Base-by-base conservation (phyloP, 176 grass and related monocot species). In the Bonia amplexicaulis region DNA sequence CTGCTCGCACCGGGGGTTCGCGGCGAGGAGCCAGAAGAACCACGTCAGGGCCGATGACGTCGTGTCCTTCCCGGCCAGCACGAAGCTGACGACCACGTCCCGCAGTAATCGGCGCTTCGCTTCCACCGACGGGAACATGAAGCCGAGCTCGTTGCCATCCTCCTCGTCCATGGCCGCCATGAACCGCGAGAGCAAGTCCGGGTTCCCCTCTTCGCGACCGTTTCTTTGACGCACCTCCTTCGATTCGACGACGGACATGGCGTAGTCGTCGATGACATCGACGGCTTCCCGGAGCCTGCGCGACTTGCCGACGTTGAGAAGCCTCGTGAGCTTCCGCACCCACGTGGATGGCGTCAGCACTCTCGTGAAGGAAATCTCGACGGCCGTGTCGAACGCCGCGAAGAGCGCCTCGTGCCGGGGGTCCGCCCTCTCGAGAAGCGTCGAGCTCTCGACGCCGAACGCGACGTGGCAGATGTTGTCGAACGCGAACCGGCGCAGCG, bases 11-110 rank as follows among this genome's bases (percentile, higher is more conserved):
- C 69, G 74, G 69, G 80, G 70, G 88, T 89, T 78, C 66, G 15
- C 88, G 52, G 74, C 74, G 53, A 92, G 76, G 20, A 92, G 88
- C 94, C 94, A 97, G 88, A 94, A 94, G 76, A 97, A 88, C 90
- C 94, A 94, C 26, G 90, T 90, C 8, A 97, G 88, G 0, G 82
- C 92, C 6, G 92, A 79, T 23, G 90, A 90, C 20, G 82, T 94
- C 2, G 90, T 67, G 90, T 94, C 94, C 80, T 90, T 92, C 35
- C 94, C 94, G 27, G 90, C 94, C 17, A 97, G 85, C 6, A 97
- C 80, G 81, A 97, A 94, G 82, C 76, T 89, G 17, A 97, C 83
- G 20, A 94, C 81, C 55, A 94, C 83, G 76, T 92, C 92, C 19
- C 91, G 88, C 48, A 97, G 80, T 69, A 94, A 81, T 29, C 69